Conservation (phyloP, 306 rosid genomes). For the Inga oerstediana region DNA sequence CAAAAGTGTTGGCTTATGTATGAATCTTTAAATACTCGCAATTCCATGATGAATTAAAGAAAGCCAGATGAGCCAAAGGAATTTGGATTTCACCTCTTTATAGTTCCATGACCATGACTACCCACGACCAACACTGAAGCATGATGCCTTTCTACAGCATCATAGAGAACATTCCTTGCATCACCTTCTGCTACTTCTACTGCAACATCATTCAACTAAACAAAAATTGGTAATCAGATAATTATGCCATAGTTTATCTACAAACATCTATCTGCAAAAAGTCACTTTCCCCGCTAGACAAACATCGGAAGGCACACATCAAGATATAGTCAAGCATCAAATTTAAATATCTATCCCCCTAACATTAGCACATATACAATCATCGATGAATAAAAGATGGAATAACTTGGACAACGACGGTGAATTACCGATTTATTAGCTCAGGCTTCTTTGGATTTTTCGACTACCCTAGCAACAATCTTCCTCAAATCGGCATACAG, state of each 20-base stretch:
- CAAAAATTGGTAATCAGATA: too few species aligned
- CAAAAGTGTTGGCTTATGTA: not conserved
- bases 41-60: not conserved
- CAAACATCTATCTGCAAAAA: too few species aligned
- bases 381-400: not conserved
- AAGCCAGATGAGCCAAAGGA: not conserved
- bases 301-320: too few species aligned
- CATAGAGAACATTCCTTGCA: conserved; percentile 74
- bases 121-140: conserved; percentile 77
- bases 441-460: conserved; percentile 52
- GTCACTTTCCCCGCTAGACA: too few species aligned
- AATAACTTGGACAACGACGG: not conserved
- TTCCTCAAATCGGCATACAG: conserved; percentile 55
- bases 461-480: conserved; percentile 38
- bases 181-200: conserved; percentile 75
- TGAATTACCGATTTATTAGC: conserved; percentile 44
- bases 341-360: not conserved
- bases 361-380: too few species aligned
- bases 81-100: conserved; percentile 55
- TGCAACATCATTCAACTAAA: conserved; percentile 32
- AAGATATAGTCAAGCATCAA: not conserved
- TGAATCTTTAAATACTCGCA: not conserved
- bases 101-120: conserved; percentile 80
- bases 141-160: conserved; percentile 64
- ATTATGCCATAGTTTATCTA: too few species aligned